Conservation (phyloP, 2,329 filamentous ascomycete genomes). For the Mycosphaerella sp. region DNA sequence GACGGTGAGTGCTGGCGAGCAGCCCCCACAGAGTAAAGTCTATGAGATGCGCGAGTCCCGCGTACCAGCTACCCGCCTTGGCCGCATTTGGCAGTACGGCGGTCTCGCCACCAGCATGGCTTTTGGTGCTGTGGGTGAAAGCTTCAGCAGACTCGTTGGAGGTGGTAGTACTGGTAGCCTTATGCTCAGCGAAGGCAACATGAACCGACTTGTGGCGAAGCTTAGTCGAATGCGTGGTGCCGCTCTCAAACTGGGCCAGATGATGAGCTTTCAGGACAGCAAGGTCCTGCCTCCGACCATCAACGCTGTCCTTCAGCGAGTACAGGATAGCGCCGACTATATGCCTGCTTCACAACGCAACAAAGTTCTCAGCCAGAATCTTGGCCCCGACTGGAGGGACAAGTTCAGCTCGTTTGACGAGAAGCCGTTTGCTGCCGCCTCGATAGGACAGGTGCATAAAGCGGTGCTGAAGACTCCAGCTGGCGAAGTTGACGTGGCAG, state of each 20-base stretch:
- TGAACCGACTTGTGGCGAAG: constrained; percentile 87
- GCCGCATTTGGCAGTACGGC: constrained; percentile 89
- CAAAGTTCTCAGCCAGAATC: constrained; percentile 68
- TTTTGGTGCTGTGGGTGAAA: constrained; percentile 81
- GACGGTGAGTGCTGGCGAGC: not conserved
- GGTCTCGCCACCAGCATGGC: constrained; percentile 93
- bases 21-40: constrained; percentile 10
- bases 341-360: constrained; percentile 95
- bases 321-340: constrained; percentile 95
- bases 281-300: constrained; percentile 88
- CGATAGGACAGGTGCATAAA: constrained; percentile 92
- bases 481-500: constrained; percentile 72
- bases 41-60: constrained; percentile 81
- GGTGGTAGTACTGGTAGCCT: constrained; percentile 61
- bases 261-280: constrained; percentile 96
- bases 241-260: constrained; percentile 93
- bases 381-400: constrained; percentile 78
- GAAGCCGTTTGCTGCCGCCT: constrained; percentile 86
- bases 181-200: constrained; percentile 81
- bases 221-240: constrained; percentile 94
- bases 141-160: constrained; percentile 70
- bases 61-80: constrained; percentile 80
- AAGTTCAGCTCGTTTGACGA: constrained; percentile 83
- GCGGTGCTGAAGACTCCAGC: constrained; percentile 71
- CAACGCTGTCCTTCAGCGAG: constrained; percentile 82